A percentile compares a stretch with the other conserved stretches of the same genome.
phyloP scores from a whole-genome alignment of 441 rosid genomes.

The Raphanus hybrid region DNA sequence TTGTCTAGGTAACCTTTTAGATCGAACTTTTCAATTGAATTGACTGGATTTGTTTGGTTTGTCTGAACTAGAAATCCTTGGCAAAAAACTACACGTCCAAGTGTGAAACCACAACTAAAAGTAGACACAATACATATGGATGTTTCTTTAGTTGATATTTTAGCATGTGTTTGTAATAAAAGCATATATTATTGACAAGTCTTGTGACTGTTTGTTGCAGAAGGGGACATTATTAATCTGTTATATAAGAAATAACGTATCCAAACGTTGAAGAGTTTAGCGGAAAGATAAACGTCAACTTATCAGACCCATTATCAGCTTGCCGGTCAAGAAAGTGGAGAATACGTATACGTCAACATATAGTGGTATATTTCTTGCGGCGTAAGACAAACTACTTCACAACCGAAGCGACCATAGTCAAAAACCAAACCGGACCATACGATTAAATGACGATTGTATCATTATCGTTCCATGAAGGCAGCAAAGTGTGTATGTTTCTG shows the following conservation, averaged over 20 bases:
- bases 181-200: too few species aligned
- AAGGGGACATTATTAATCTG: background rate
- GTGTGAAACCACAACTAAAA: too few species aligned
- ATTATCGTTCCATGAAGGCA: too few species aligned
- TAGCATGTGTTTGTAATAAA: too few species aligned
- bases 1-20: background rate
- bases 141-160: too few species aligned
- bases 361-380: background rate
- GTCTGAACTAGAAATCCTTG: too few species aligned
- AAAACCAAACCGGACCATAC: background rate
- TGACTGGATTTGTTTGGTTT: too few species aligned
- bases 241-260: background rate
- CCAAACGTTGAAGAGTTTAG: constrained; percentile 26
- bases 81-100: too few species aligned
- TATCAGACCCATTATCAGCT: constrained; percentile 40
- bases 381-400: background rate
- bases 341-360: constrained; percentile 29
- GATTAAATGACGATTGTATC: background rate
- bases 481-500: too few species aligned
- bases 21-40: too few species aligned
- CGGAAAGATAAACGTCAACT: constrained; percentile 40
- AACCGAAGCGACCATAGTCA: background rate
- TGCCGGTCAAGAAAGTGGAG: constrained; percentile 50
- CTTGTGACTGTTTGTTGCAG: background rate
- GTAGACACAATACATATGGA: too few species aligned